phyloP scores from a whole-genome alignment of 257 asterid genomes.

The Paulownia fortunei region DNA sequence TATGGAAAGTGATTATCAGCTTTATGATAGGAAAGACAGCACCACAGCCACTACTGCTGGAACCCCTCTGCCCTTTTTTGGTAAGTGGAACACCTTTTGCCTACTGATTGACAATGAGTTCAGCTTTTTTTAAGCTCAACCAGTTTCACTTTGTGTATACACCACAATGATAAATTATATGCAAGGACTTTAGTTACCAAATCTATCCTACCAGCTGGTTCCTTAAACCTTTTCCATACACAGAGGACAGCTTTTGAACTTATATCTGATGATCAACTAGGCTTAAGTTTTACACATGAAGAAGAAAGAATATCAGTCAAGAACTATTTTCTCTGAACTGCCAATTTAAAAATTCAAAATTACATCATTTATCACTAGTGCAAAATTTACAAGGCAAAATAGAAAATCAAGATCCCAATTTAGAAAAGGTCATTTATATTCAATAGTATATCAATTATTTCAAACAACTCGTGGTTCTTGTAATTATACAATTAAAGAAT shows the following conservation, averaged over 20 bases:
- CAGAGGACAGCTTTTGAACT: neutral
- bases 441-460: slow-evolving; percentile 22
- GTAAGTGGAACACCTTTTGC: neutral
- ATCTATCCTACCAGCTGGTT: neutral
- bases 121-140: neutral
- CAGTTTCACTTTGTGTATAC: neutral
- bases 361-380: too few relatives aligned
- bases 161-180: neutral
- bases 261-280: neutral
- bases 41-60: too few relatives aligned
- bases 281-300: neutral
- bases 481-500: slow-evolving; percentile 48
- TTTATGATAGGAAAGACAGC: neutral
- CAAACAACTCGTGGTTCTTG: slow-evolving; percentile 11
- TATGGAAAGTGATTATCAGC: neutral
- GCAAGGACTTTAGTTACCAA: neutral
- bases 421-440: slow-evolving; percentile 4
- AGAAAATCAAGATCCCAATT: slow-evolving; percentile 13
- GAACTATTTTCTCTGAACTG: neutral
- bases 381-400: too few relatives aligned
- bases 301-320: neutral
- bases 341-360: too few relatives aligned
- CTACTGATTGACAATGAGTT: neutral
- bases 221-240: too few relatives aligned
- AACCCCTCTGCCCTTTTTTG: neutral